Evolutionary conservation across 352 stramenopile genomes (phyloP).

Genomic region (Pythium vanterpoolii): DNA sequence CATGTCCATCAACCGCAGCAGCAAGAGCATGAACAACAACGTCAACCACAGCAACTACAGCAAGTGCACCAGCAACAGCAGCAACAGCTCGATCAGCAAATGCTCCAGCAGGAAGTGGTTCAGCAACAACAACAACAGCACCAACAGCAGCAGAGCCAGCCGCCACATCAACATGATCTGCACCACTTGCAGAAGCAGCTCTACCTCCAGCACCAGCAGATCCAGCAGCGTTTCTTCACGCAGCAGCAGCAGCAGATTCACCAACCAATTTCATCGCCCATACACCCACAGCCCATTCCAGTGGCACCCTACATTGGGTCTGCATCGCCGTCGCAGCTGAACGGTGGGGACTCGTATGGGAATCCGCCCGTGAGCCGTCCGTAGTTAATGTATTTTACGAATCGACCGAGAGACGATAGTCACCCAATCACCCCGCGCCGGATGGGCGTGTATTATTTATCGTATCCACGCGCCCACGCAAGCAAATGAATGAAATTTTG

Average conservation of each 20-base stretch:
- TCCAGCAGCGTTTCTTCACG: slow-evolving; percentile 25
- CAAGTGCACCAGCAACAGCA: slow-evolving; percentile 12
- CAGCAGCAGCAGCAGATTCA: slow-evolving; percentile 19
- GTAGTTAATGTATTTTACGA: background rate
- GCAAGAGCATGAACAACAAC: slow-evolving; percentile 25
- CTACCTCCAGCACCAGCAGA: background rate
- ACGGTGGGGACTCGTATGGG: background rate
- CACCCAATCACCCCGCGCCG: background rate
- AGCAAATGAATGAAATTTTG: background rate
- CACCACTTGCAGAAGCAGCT: slow-evolving; percentile 2
- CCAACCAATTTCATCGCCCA: background rate
- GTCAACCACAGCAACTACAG: slow-evolving; percentile 29
- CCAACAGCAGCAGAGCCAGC: slow-evolving; percentile 29
- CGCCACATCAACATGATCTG: too few relatives aligned
- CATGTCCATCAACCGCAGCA: slow-evolving; percentile 18
- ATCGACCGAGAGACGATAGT: background rate
- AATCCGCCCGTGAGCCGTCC: background rate
- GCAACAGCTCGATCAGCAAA: slow-evolving; percentile 26
- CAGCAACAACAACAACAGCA: slow-evolving; percentile 17
- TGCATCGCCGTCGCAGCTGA: background rate
- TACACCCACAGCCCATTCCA: slow-evolving; percentile 8
- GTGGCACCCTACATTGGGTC: background rate
- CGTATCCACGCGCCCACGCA: background rate
- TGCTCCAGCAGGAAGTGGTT: slow-evolving; percentile 20
- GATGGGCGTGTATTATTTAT: slow-evolving; percentile 5